Percentiles rank a stretch among this genome's conserved stretches.
phyloP scores from a whole-genome alignment of 306 rosid genomes.

The Astragalus glycyphyllos region DNA sequence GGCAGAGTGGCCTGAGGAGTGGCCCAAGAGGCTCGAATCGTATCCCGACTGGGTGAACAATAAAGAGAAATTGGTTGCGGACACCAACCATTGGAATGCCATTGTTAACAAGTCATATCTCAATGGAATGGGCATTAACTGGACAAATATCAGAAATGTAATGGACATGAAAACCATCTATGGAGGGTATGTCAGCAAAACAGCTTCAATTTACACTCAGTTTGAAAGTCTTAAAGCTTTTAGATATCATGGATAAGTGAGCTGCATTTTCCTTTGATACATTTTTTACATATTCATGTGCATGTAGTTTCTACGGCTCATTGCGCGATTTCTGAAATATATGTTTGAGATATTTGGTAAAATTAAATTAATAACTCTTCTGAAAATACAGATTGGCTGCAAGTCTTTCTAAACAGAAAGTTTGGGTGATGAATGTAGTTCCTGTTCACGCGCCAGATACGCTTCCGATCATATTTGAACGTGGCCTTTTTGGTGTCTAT shows the following conservation, averaged over 20 bases:
- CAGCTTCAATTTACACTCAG: constrained; percentile 33
- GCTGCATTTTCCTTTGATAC: constrained; percentile 37
- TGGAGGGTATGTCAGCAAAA: constrained; percentile 80
- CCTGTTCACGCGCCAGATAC: constrained; percentile 87
- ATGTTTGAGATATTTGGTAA: background rate
- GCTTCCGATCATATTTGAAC: constrained; percentile 86
- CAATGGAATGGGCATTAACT: constrained; percentile 86
- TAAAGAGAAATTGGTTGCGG: constrained; percentile 75
- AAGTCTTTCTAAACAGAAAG: constrained; percentile 76
- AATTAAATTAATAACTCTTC: constrained; percentile 5
- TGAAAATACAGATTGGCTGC: constrained; percentile 74
- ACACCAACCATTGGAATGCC: constrained; percentile 85
- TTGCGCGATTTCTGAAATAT: constrained; percentile 6
- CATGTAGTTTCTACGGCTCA: background rate
- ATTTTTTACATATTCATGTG: constrained; percentile 22
- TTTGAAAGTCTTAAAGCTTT: constrained; percentile 33
- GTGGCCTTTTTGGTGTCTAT: constrained; percentile 84
- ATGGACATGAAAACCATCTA: constrained; percentile 96
- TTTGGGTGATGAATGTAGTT: constrained; percentile 98
- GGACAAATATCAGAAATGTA: constrained; percentile 84
- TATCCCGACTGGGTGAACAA: constrained; percentile 85
- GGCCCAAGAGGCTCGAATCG: constrained; percentile 91
- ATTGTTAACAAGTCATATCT: constrained; percentile 82
- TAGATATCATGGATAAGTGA: constrained; percentile 37
- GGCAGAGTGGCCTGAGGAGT: constrained; percentile 98